Evolutionary conservation across 768 basidiomycete species (phyloP), one percentile per base, ranked within the genome.

Genomic region (Leccinum uliginosum): DNA sequence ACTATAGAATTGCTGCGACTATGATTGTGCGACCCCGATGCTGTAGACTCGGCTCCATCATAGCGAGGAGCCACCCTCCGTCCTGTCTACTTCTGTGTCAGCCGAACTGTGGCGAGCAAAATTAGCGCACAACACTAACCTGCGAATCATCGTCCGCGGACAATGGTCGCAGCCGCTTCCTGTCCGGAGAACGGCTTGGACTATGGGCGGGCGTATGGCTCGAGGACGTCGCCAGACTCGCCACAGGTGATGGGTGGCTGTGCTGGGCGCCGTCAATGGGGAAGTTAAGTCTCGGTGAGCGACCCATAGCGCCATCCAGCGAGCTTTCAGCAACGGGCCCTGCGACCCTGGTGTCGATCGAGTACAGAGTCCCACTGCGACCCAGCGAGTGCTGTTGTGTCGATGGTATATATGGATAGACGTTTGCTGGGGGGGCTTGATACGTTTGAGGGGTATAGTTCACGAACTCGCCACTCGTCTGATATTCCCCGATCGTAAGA

Each of bases 211-310:
- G 40, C 23, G 10, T 35, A 38, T 61, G 57, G n/a, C 45, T 58
- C 53, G 61, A 23, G 17, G 58, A 48, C 34, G 34, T 47, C 10
- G 43, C 58, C 52, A 72, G 60, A 61, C 29, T 50, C 12, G 43
- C 59, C 55, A 72, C 64, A 62, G 60, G 53, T 24, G 54, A 27
- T 17, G 55, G 27, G 57, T 60, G 66, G 71, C 69, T 69, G 57
- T 67, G 48, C 27, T 14, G 47, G 8, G 34, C 26, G 21, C 21
- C 50, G 30, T 48, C 30, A 49, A 52, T 46, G 46, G 50, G 32
- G n/a, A 55, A 27, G 15, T 47, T 51, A 7, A 14, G 8, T 8
- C 17, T 60, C 49, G 49, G 58, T 54, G 67, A 65, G 60, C 21
- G 14, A 34, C 14, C 49, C 14, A 50, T 46, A 34, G 43, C 48